Conservation (phyloP, 345 rosid species). For the Noccaea caerulescens region DNA sequence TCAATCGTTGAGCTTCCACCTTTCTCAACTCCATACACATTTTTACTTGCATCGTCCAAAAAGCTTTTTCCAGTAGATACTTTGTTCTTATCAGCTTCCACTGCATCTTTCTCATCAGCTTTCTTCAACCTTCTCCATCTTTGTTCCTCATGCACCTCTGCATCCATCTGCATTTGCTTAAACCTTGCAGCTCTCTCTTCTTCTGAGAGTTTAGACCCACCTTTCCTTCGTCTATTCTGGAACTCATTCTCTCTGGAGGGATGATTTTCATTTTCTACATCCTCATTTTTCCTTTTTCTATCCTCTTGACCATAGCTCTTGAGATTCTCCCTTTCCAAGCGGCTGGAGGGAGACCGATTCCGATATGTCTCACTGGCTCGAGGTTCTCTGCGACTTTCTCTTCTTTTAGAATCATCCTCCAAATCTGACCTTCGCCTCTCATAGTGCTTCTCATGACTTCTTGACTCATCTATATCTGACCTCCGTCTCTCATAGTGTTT, state of each 20-base stretch:
- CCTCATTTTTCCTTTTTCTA: slow-evolving; percentile 46
- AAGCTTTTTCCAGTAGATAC: slow-evolving; percentile 64
- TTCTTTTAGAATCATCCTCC: slow-evolving; percentile 50
- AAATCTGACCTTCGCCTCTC: slow-evolving; percentile 38
- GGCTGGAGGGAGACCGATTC: slow-evolving; percentile 42
- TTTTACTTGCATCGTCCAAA: slow-evolving; percentile 80
- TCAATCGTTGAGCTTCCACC: slow-evolving; percentile 90
- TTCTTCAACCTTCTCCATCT: slow-evolving; percentile 89
- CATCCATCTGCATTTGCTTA: slow-evolving; percentile 80
- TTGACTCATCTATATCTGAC: slow-evolving; percentile 50
- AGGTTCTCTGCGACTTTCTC: slow-evolving; percentile 42
- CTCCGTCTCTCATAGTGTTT: slow-evolving; percentile 39
- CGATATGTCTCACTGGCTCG: slow-evolving; percentile 42
- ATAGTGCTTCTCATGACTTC: slow-evolving; percentile 37
- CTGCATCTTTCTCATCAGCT: slow-evolving; percentile 78
- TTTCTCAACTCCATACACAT: slow-evolving; percentile 85
- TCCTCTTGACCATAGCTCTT: slow-evolving; percentile 42
- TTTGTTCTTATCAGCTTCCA: slow-evolving; percentile 57
- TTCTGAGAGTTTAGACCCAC: slow-evolving; percentile 70
- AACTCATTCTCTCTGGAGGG: slow-evolving; percentile 48
- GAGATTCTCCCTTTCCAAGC: slow-evolving; percentile 36
- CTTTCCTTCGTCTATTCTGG: slow-evolving; percentile 46
- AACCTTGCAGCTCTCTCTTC: slow-evolving; percentile 86
- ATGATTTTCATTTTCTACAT: slow-evolving; percentile 43
- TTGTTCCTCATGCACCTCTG: slow-evolving; percentile 89